A percentile compares a stretch with the other conserved stretches of the same genome.
These are phyloP conservation scores for Wickerhamiella azyma DNA, from an alignment of 805 yeast genomes.

Conservation along the genomic window DNA sequence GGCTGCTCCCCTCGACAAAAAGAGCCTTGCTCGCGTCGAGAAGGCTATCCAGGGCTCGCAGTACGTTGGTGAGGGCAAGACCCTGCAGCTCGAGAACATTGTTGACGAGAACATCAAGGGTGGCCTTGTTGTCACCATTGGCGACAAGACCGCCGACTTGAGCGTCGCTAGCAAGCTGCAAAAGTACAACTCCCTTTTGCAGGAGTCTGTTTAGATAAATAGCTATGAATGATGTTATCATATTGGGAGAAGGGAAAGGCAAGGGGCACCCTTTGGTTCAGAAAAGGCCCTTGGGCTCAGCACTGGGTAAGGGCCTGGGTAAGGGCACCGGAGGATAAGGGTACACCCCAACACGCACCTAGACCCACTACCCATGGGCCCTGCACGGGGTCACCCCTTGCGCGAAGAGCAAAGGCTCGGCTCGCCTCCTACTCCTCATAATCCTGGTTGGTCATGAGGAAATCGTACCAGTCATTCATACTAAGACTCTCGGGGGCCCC, in stretches of 20 bases:
- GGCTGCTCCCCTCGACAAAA: constrained; percentile 67
- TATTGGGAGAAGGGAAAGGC: not conserved
- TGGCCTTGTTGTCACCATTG: constrained; percentile 90
- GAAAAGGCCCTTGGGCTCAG: too few relatives aligned
- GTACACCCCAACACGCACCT: too few relatives aligned
- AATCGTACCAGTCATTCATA: constrained; percentile 30
- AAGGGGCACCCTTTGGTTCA: too few relatives aligned
- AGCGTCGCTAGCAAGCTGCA: constrained; percentile 73
- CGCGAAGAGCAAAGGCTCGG: too few relatives aligned
- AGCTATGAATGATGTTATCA: constrained; percentile 2
- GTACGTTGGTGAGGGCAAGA: constrained; percentile 74
- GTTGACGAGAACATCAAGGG: constrained; percentile 88
- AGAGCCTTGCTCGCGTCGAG: constrained; percentile 63
- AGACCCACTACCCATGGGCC: too few relatives aligned
- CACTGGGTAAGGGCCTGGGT: too few relatives aligned
- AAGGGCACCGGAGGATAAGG: too few relatives aligned
- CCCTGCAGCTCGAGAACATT: constrained; percentile 67
- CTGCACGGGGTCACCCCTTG: too few relatives aligned
- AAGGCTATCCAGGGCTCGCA: constrained; percentile 62
- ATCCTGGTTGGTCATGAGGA: constrained; percentile 18
- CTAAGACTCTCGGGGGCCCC: constrained; percentile 24
- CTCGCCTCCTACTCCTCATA: not conserved
- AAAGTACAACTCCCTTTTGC: constrained; percentile 76
- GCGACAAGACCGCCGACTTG: constrained; percentile 92
- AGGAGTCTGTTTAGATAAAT: constrained; percentile 58